Percentiles rank a stretch among this genome's conserved stretches.
phyloP scores from a whole-genome alignment of 192 early-diverging fungal genomes.

The Gryganskiella cystojenkinii region DNA sequence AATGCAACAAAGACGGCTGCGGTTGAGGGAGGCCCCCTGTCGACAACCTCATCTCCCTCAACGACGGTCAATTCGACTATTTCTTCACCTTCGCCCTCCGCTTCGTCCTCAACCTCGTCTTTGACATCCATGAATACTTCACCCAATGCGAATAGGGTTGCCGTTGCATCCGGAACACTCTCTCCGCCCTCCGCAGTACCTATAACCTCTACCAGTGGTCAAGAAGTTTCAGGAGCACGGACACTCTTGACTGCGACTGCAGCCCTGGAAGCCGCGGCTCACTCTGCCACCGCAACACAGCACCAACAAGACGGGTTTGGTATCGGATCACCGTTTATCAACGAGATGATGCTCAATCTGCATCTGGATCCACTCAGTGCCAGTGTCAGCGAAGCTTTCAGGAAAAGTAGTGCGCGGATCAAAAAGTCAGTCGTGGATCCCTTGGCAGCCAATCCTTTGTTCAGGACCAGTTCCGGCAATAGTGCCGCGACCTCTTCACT shows the following conservation, averaged over 20 bases:
- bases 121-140: conserved; percentile 5
- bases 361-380: conserved; percentile 43
- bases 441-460: conserved; percentile 17
- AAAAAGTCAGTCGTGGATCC: conserved; percentile 42
- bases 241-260: conserved; percentile 35
- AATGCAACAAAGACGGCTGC: background rate
- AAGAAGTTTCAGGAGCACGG: conserved; percentile 20
- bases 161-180: conserved; percentile 11
- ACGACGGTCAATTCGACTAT: conserved; percentile 11
- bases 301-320: background rate
- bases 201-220: too few relatives aligned
- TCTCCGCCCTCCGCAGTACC: conserved; percentile 22
- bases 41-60: conserved; percentile 3
- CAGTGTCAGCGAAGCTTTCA: conserved; percentile 31
- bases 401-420: conserved; percentile 40
- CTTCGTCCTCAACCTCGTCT: conserved; percentile 24
- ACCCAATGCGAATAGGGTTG: background rate
- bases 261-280: conserved; percentile 42
- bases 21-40: background rate
- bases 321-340: conserved; percentile 16
- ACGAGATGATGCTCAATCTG: conserved; percentile 24
- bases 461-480: conserved; percentile 4
- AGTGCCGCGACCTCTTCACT: background rate
- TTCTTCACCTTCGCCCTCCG: background rate
- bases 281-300: conserved; percentile 6